Evolutionary conservation across 257 asterid genomes (phyloP).

Genomic region (Buddleja alternifolia): DNA sequence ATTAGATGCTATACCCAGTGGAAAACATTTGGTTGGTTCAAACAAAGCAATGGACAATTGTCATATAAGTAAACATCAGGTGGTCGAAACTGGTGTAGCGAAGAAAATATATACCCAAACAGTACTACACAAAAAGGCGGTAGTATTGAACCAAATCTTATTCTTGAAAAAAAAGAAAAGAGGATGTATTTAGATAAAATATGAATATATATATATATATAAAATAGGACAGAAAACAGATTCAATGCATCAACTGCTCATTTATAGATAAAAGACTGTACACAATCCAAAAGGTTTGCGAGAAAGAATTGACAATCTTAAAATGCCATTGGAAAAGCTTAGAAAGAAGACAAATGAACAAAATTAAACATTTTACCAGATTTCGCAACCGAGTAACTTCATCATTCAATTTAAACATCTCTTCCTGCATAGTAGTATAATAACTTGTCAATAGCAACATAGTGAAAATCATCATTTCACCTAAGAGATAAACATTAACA

Average conservation of each 20-base stretch:
- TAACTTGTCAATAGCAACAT: conserved; percentile 18
- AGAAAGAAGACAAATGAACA: conserved; percentile 15
- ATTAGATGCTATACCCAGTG: too few relatives aligned
- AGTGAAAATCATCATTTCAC: conserved; percentile 7
- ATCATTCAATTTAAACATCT: conserved; percentile 64
- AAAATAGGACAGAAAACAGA: too few relatives aligned
- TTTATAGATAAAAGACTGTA: too few relatives aligned
- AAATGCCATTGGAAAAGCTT: not conserved
- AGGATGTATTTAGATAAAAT: not conserved
- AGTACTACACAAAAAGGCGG: not conserved
- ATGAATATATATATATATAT: not conserved
- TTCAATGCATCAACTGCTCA: not conserved
- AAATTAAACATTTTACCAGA: conserved; percentile 46
- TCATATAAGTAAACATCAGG: too few relatives aligned
- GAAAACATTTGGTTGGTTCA: too few relatives aligned
- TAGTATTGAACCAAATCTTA: conserved; percentile 1
- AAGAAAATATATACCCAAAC: too few relatives aligned
- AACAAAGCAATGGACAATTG: too few relatives aligned
- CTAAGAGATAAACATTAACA: conserved; percentile 2
- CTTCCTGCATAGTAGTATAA: conserved; percentile 60
- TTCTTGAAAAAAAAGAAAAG: not conserved
- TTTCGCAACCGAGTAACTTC: conserved; percentile 64
- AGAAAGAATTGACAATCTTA: conserved; percentile 17
- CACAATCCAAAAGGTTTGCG: not conserved
- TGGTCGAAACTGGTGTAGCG: too few relatives aligned